Evolutionary conservation across 176 grass and related monocot species (phyloP).

Genomic region (Carex parvula): DNA sequence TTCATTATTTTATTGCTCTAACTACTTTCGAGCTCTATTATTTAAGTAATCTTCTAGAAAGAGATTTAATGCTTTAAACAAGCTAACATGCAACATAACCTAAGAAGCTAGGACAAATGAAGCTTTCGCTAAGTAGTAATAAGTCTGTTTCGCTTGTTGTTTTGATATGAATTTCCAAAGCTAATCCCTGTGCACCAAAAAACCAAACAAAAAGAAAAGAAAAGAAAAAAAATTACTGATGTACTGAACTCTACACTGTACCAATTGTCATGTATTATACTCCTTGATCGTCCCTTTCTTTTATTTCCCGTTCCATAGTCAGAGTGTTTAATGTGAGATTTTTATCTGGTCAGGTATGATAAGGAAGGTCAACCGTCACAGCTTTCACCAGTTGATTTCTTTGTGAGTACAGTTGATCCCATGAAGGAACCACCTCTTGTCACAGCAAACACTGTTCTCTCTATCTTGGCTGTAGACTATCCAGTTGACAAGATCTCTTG

Average conservation of each 20-base stretch:
- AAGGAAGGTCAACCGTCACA: conserved; percentile 75
- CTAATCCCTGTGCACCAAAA: background rate
- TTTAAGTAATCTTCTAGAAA: no score
- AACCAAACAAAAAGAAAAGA: background rate
- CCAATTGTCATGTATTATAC: background rate
- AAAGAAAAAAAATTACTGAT: background rate
- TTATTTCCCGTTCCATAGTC: background rate
- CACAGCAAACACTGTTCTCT: conserved; percentile 95
- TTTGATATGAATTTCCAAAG: background rate
- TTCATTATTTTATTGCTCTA: no score
- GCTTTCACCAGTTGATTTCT: conserved; percentile 74
- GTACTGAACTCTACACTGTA: background rate
- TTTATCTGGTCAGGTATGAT: conserved; percentile 63
- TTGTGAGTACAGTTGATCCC: conserved; percentile 92
- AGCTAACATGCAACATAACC: no score
- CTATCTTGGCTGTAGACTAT: conserved; percentile 84
- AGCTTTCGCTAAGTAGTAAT: no score
- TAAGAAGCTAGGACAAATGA: no score
- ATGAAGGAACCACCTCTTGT: conserved; percentile 87
- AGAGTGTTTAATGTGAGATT: conserved; percentile 22
- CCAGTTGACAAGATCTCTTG: conserved; percentile 84
- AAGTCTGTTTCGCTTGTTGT: background rate
- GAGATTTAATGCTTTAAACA: no score
- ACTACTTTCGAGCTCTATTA: no score
- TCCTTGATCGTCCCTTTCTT: background rate